phyloP scores from a whole-genome alignment of 306 rosid genomes.

The Vicia villosa region DNA sequence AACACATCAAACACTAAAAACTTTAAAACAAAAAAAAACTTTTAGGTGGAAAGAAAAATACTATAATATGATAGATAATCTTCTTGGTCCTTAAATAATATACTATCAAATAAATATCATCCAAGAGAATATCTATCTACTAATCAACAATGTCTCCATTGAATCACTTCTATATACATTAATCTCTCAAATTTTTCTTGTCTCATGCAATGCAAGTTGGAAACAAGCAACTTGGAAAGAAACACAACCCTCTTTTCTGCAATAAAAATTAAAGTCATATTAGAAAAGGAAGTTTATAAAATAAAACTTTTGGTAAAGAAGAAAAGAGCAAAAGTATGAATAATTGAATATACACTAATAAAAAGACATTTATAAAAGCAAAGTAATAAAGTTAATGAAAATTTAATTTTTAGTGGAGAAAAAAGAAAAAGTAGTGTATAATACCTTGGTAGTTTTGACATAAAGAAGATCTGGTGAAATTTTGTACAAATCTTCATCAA shows the following conservation, averaged over 20 bases:
- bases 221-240: slow-evolving; percentile 65
- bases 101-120: slow-evolving; percentile 27
- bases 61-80: slow-evolving; percentile 16
- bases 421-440: slow-evolving; percentile 5
- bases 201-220: slow-evolving; percentile 59
- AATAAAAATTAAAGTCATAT: slow-evolving; percentile 6
- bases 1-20: slow-evolving; percentile 27
- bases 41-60: slow-evolving; percentile 24
- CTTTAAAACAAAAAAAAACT: background rate
- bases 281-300: slow-evolving; percentile 12
- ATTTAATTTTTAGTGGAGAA: slow-evolving; percentile 24
- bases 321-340: slow-evolving; percentile 29
- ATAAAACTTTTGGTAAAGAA: slow-evolving; percentile 24
- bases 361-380: slow-evolving; percentile 22
- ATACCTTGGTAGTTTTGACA: slow-evolving; percentile 77
- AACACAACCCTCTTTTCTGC: slow-evolving; percentile 81
- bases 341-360: slow-evolving; percentile 11
- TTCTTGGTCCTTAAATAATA: slow-evolving; percentile 13
- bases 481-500: slow-evolving; percentile 81
- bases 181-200: slow-evolving; percentile 35
- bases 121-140: slow-evolving; percentile 31
- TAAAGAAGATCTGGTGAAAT: slow-evolving; percentile 72
- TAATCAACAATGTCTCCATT: slow-evolving; percentile 6
- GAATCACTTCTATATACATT: slow-evolving; percentile 42
- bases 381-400: background rate